Evolutionary conservation across 495 filamentous ascomycete genomes (phyloP).

Genomic region (Pseudotulostoma volvatum): DNA sequence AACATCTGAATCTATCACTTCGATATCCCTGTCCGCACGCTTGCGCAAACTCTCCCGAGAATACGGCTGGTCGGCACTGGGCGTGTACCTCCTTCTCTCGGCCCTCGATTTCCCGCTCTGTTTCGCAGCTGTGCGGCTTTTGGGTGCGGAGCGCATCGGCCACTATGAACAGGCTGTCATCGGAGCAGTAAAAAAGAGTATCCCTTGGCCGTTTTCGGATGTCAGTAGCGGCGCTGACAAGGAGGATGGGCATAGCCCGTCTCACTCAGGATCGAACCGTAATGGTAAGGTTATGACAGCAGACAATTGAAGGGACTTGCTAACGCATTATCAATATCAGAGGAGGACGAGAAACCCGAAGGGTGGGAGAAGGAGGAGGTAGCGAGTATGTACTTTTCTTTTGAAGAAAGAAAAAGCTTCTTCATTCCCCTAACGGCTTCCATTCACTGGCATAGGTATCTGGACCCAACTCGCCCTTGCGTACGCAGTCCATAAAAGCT

Average conservation of each 20-base stretch:
- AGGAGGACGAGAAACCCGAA: no score
- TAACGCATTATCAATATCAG: no score
- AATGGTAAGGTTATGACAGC: no score
- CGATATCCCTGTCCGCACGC: slow-evolving; percentile 38
- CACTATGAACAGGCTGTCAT: slow-evolving; percentile 35
- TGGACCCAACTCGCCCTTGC: slow-evolving; percentile 87
- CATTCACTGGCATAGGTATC: slow-evolving; percentile 43
- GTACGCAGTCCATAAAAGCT: slow-evolving; percentile 94
- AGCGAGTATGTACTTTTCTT: slow-evolving; percentile 32
- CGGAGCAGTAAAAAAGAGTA: slow-evolving; percentile 20
- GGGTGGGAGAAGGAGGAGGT: slow-evolving; percentile 21
- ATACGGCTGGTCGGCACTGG: slow-evolving; percentile 89
- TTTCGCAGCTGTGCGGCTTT: slow-evolving; percentile 64
- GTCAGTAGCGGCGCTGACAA: no score
- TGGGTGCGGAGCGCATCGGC: slow-evolving; percentile 77
- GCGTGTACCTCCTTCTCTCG: slow-evolving; percentile 70
- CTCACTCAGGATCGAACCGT: no score
- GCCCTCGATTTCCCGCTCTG: slow-evolving; percentile 91
- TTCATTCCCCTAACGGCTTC: no score
- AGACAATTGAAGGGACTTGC: no score
- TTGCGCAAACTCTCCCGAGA: slow-evolving; percentile 74
- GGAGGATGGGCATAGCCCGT: slow-evolving; percentile 1
- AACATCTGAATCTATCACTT: neutral
- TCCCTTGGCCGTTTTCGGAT: no score
- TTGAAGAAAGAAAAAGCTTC: no score